Evolutionary conservation across 1,139 yeast genomes (phyloP), one percentile per base, ranked within the genome.

Genomic region (Lodderomyces margitis): DNA sequence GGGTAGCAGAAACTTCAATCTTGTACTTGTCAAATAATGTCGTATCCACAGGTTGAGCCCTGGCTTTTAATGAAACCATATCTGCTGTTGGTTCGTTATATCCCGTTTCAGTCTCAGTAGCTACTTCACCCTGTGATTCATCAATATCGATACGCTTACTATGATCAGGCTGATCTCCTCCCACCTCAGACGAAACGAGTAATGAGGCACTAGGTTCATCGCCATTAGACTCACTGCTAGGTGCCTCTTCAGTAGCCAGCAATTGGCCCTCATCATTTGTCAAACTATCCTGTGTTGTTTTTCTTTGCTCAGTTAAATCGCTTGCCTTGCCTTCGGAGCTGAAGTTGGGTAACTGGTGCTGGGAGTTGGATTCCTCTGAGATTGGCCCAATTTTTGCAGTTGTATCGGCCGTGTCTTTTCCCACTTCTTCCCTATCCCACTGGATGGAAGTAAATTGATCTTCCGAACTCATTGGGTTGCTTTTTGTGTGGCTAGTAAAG

Each of bases 371-470:
- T 19, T 20, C 24, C 21, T 43, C 44, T 12, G 37, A 14, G 36
- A 44, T 42, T 15, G 40, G 32, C n/a, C 35, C 34, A 10, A 43
- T 17, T n/a, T 16, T 28, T 24, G 20, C 12, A 21, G 31, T 32
- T 4, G 37, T 38, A 11, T 27, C 14, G 17, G 28, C 16, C 27
- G 10, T 10, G 7, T 24, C 21, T 14, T 48, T 38, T 27, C 52
- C 55, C 14, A 59, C 55, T 9, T 73, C 79, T 17, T 66, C 78
- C 46, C 78, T 65, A 52, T 77, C 82, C 80, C 80, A 77, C 53
- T 74, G 80, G 39, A 78, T 73, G 33, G 82, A 77, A 1, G 81
- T 75, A 57, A 78, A 78, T 53, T 76, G 78, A 48, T 76, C 81
- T 42, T 71, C 76, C 14, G 65, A 50, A 47, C 56, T 61, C 61